Conservation (phyloP, 129 eudicot genomes). For the Pseudognaphalium luteoalbum region DNA sequence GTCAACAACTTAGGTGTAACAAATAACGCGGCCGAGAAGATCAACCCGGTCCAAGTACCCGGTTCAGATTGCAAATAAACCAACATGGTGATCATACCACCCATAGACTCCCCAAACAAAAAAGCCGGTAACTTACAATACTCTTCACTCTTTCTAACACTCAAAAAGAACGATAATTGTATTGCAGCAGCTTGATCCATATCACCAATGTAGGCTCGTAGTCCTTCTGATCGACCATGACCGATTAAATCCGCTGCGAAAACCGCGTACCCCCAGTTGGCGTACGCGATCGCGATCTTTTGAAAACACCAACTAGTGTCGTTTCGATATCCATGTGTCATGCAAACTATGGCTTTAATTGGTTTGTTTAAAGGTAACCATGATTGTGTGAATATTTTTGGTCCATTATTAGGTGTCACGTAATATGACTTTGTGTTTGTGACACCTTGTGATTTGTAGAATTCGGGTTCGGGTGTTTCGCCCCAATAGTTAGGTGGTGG, state of each 20-base stretch:
- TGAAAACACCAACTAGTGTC: slow-evolving; percentile 84
- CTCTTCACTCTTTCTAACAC: slow-evolving; percentile 51
- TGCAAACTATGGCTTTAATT: slow-evolving; percentile 56
- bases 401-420: slow-evolving; percentile 57
- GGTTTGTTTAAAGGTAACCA: slow-evolving; percentile 57
- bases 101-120: slow-evolving; percentile 76
- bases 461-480: slow-evolving; percentile 64
- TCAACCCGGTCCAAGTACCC: slow-evolving; percentile 72
- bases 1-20: slow-evolving; percentile 73
- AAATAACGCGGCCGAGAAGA: slow-evolving; percentile 73
- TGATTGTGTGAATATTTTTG: slow-evolving; percentile 63
- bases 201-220: slow-evolving; percentile 67
- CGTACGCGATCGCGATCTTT: slow-evolving; percentile 68
- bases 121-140: slow-evolving; percentile 67
- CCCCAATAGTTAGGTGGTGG: slow-evolving; percentile 71
- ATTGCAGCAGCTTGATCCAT: slow-evolving; percentile 58
- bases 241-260: slow-evolving; percentile 79
- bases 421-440: slow-evolving; percentile 61
- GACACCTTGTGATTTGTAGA: slow-evolving; percentile 63
- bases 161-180: slow-evolving; percentile 41
- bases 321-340: slow-evolving; percentile 85
- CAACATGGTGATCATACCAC: slow-evolving; percentile 65
- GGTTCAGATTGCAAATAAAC: slow-evolving; percentile 71
- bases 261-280: slow-evolving; percentile 85
- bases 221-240: slow-evolving; percentile 80